Evolutionary conservation across 2,329 filamentous ascomycete genomes (phyloP), one percentile per base, ranked within the genome.

Genomic region (Ceratocystis papillata): DNA sequence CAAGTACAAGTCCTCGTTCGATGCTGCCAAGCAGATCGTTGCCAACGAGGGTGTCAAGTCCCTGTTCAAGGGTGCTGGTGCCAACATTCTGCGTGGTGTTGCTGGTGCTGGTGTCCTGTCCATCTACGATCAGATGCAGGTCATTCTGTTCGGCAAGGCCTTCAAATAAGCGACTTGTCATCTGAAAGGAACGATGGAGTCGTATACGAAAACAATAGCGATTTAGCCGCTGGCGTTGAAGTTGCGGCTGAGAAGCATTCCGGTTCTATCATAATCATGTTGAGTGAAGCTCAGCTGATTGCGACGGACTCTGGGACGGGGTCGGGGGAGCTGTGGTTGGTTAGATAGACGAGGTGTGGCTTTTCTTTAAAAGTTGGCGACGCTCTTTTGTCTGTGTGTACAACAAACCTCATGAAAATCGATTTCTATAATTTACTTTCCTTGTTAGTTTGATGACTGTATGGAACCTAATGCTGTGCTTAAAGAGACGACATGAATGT

Each of bases 61-160:
- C 76, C 93, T 99, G 81, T 99, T 99, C 92, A 99, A 99, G 90
- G 94, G 94, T 92, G 94, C 94, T 79, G 94, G 94, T 90, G 94
- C 94, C 87, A 99, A 99, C 90, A 99, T 99, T 78, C 94, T 99
- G 83, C 94, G 94, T 96, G 95, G 94, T 96, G 94, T 99, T 78
- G 94, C 94, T 78, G 95, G 94, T 90, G 94, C 94, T 84, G 94
- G 94, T 99, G 94, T 99, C 79, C 86, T 99, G 79, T 99, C 94
- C 80, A 96, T 99, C 90, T 99, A 99, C 84, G 94, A 99, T 81
- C 93, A 97, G 87, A 90, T 90, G 80, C 94, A 99, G 89, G 87
- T 99, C 79, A 81, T 99, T 80, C 82, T 99, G 81, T 99, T 99
- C 90, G 94, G 94, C 81, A 97, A 99, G 92, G 90, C 91, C 85